These are phyloP conservation scores for Arabidopsis thaliana DNA, from an alignment of 345 rosid species.

Conservation along the genomic window TAIR10.1 NC_003076.8:23671001-23671500, in stretches of 20 bases:
- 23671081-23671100: slow-evolving; percentile 17
- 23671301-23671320: slow-evolving; percentile 3
- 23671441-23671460: not conserved
- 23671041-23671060: not conserved
- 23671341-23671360: slow-evolving; percentile 5
- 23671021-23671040: not conserved
- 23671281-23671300: not conserved
- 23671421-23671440: not conserved
- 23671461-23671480: slow-evolving; percentile 15
- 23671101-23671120: not conserved
- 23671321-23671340: not conserved
- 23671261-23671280: not conserved
- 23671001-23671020: not conserved
- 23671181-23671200: not conserved
- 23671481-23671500: not conserved
- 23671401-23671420: not conserved
- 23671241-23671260: not conserved
- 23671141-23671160: not conserved
- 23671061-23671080: not conserved
- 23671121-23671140: slow-evolving; percentile 14
- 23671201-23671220: not conserved
- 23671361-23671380: not conserved
- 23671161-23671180: not conserved
- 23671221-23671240: slow-evolving; percentile 1
- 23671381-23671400: slow-evolving; percentile 11